Evolutionary conservation across 1,284 basidiomycete genomes (phyloP), one percentile per base, ranked within the genome.

Genomic region (Ustilago trichophora): DNA sequence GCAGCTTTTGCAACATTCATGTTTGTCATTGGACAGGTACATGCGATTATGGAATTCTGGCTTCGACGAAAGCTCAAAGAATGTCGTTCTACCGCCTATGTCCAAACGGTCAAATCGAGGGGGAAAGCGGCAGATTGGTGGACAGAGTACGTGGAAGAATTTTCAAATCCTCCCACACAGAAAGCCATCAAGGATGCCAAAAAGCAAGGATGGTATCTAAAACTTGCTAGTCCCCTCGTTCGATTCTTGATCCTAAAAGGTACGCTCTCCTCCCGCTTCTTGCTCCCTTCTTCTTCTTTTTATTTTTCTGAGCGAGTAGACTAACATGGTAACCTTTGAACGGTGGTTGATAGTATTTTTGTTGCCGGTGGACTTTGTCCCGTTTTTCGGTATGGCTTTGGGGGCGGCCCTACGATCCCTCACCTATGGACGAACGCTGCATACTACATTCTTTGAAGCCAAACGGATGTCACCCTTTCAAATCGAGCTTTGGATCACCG

Each of bases 61-160:
- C 44, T 81, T 6, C 43, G 74, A 3, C 24, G 67, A 12, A 73
- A 74, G 44, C 53, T 81, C 25, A 25, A 56, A 3, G 51, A 60
- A 26, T 77, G 63, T 40, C 50, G 80, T 2, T 63, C 55, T 15
- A 70, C 67, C 12, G 80, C 80, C 1, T 81, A 81, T 41, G 29
- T 48, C 0, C 64, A 68, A 15, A 80, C 80, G 3, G 78, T 80
- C 13, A 57, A 31, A 4, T 72, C 67, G 15, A 56, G 80, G 10
- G 80, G 80, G 9, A 80, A 81, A 44, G 40, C 57, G 0, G 54
- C 71, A 2, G 72, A 76, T 21, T 81, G 76, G 69, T 81, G 80
- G 80, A 72, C 68, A 31, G 73, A 76, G 33, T 81, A 80, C 36
- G 53, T 51, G 13, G 80, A 81, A 34, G 80, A 81, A 50, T 81